Evolutionary conservation across 768 basidiomycete genomes (phyloP).

Genomic region (Mycena pura): DNA sequence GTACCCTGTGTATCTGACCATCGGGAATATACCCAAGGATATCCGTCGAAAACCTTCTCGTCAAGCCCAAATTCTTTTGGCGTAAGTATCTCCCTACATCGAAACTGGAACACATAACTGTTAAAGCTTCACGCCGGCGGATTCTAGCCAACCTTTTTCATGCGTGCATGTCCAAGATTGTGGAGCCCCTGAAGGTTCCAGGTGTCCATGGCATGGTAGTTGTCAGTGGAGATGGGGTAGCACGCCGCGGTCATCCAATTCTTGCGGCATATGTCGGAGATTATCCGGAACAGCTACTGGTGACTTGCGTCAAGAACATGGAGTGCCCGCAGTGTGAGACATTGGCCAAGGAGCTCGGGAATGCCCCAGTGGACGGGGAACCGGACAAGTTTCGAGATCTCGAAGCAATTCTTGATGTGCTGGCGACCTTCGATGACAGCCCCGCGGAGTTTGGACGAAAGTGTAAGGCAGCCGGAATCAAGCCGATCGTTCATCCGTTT

Average conservation of each 20-base stretch:
- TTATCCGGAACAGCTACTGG: conserved; percentile 53
- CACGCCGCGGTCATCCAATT: conserved; percentile 43
- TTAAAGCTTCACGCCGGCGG: conserved; percentile 33
- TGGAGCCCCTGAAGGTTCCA: conserved; percentile 35
- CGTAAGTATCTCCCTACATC: conserved; percentile 48
- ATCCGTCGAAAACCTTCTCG: conserved; percentile 43
- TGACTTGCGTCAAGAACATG: conserved; percentile 33
- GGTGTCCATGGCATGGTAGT: conserved; percentile 39
- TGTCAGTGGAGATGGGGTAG: conserved; percentile 43
- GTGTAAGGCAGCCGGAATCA: conserved; percentile 30
- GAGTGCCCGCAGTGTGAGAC: conserved; percentile 38
- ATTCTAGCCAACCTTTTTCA: conserved; percentile 46
- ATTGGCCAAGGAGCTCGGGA: conserved; percentile 27
- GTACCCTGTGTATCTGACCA: conserved; percentile 55
- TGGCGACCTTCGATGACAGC: conserved; percentile 33
- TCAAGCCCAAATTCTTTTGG: conserved; percentile 43
- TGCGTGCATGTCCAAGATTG: conserved; percentile 35
- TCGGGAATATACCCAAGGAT: conserved; percentile 52
- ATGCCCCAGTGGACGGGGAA: conserved; percentile 7
- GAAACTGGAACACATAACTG: conserved; percentile 39
- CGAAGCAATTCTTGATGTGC: conserved; percentile 26
- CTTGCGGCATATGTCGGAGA: conserved; percentile 47
- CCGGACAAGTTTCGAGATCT: conserved; percentile 22
- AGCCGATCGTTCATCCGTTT: conserved; percentile 24
- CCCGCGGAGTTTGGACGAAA: conserved; percentile 17